These are phyloP conservation scores for Boletus huronensis DNA, from an alignment of 768 basidiomycete species.

Conservation along the genomic window DNA sequence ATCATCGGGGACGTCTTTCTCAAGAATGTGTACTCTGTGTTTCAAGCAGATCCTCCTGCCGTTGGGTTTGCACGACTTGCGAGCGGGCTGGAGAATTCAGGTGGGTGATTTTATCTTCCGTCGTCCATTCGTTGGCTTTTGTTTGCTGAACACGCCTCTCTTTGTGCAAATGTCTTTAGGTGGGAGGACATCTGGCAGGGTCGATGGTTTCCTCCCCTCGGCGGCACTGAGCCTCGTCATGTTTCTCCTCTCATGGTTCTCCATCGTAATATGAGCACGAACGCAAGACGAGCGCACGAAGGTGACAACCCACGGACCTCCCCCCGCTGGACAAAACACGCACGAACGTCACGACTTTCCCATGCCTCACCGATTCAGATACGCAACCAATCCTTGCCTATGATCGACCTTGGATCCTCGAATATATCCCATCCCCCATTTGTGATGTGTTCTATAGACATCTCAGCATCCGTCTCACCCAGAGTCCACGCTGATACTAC, in stretches of 20 bases:
- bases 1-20: slow-evolving; percentile 72
- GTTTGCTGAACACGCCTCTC: neutral
- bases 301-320: neutral
- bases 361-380: too few species aligned
- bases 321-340: neutral
- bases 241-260: neutral
- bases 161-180: neutral
- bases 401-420: neutral
- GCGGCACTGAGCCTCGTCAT: neutral
- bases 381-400: too few species aligned
- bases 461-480: too few species aligned
- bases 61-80: slow-evolving; percentile 22
- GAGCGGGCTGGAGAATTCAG: neutral
- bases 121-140: neutral
- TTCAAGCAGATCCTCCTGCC: slow-evolving; percentile 13
- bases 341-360: neutral
- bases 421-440: neutral
- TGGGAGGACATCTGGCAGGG: neutral
- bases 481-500: neutral
- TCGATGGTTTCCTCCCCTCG: too few species aligned
- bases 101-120: neutral
- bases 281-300: neutral
- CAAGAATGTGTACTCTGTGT: slow-evolving; percentile 26
- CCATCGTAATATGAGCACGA: neutral
- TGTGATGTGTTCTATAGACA: neutral